Conservation (phyloP, 331 rosid genomes). For the Malus hybrid region DNA sequence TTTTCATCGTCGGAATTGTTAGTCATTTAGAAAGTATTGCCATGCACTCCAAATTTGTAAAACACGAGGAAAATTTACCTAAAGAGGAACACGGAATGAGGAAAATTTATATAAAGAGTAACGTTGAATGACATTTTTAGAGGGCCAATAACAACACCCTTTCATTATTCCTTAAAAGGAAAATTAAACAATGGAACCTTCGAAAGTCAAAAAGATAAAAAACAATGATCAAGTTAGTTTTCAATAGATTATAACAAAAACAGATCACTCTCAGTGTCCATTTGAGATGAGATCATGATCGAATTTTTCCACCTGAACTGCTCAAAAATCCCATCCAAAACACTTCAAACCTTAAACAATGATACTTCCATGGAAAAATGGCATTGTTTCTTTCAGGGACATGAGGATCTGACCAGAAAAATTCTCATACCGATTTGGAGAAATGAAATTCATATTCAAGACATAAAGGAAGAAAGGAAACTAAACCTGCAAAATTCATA, state of each 20-base stretch:
- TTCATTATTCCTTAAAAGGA: slow-evolving; percentile 9
- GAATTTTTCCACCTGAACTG: not conserved
- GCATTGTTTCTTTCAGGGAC: slow-evolving; percentile 17
- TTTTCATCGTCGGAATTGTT: no score
- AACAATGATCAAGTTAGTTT: not conserved
- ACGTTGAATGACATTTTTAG: no score
- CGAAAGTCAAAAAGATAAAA: not conserved
- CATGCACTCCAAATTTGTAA: no score
- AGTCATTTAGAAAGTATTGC: no score
- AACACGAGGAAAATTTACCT: no score
- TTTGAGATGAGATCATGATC: not conserved
- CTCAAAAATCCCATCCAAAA: not conserved
- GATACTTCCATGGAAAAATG: slow-evolving; percentile 1
- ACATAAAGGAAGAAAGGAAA: slow-evolving; percentile 38
- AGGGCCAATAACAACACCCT: not conserved
- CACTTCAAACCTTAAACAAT: not conserved
- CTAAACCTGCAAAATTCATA: slow-evolving; percentile 51
- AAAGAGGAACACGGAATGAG: no score
- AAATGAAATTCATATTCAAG: slow-evolving; percentile 27
- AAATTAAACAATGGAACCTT: not conserved
- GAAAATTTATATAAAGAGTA: no score
- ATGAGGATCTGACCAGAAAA: slow-evolving; percentile 24
- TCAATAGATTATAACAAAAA: not conserved
- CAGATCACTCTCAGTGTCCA: not conserved
- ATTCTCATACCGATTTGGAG: slow-evolving; percentile 22